These are phyloP conservation scores for Lactarius indigo DNA, from an alignment of 768 basidiomycete species.

Conservation along the genomic window DNA sequence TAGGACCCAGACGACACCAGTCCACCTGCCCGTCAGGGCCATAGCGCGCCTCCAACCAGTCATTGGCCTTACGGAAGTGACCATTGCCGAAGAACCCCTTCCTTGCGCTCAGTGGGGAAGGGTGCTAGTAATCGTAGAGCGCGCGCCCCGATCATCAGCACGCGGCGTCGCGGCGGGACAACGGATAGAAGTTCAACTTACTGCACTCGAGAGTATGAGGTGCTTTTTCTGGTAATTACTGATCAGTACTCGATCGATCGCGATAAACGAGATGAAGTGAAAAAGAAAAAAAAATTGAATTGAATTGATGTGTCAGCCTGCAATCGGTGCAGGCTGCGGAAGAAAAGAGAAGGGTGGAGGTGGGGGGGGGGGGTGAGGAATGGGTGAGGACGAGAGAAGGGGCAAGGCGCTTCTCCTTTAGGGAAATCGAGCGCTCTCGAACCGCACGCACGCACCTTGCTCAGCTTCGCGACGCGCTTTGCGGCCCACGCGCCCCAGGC, in stretches of 20 bases:
- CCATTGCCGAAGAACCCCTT: constrained; percentile 85
- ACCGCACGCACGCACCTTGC: constrained; percentile 48
- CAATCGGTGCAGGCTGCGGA: neutral
- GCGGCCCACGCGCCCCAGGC: constrained; percentile 89
- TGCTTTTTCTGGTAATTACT: constrained; percentile 58
- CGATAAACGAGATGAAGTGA: neutral
- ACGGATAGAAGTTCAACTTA: constrained; percentile 37
- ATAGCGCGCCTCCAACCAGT: constrained; percentile 80
- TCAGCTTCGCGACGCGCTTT: constrained; percentile 75
- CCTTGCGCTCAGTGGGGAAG: constrained; percentile 74
- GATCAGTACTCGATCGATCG: neutral
- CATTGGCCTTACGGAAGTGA: constrained; percentile 84
- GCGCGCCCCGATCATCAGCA: constrained; percentile 17
- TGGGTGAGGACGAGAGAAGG: constrained; percentile 4
- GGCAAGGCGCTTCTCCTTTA: neutral
- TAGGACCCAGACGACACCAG: constrained; percentile 54
- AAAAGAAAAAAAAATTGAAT: neutral
- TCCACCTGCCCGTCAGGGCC: constrained; percentile 68
- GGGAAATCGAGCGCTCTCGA: neutral
- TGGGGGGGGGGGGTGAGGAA: neutral
- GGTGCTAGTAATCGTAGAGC: constrained; percentile 50
- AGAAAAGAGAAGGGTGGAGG: neutral
- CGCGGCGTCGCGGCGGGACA: constrained; percentile 6
- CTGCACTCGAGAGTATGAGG: constrained; percentile 71
- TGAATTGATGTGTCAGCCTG: constrained; percentile 1